Percentiles rank a stretch among this genome's conserved stretches.
Conservation (phyloP, 2,329 filamentous ascomycete species). For the Hymenoscyphus linearis region DNA sequence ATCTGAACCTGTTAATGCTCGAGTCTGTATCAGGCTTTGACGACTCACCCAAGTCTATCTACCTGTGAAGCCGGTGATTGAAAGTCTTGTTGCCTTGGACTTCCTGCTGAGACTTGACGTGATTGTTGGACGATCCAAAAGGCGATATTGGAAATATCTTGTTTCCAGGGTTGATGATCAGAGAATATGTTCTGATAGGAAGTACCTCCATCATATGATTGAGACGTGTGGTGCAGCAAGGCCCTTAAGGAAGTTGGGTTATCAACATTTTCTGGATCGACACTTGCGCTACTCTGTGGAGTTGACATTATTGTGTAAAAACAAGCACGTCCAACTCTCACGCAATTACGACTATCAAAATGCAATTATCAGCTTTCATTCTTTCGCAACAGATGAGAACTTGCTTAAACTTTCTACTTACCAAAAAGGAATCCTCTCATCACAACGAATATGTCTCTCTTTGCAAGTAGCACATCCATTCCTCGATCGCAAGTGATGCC, state of each 20-base stretch:
- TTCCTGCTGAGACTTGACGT: conserved; percentile 8
- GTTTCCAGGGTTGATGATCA: conserved; percentile 6
- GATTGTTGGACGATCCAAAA: conserved; percentile 16
- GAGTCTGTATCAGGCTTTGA: not conserved
- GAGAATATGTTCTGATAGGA: conserved; percentile 3
- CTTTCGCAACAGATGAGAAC: not conserved
- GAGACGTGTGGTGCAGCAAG: conserved; percentile 4
- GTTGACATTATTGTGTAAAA: conserved; percentile 9
- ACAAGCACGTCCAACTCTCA: conserved; percentile 17
- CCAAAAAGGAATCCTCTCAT: conserved; percentile 18
- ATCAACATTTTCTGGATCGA: not conserved
- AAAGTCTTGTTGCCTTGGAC: conserved; percentile 11
- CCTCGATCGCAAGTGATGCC: conserved; percentile 15
- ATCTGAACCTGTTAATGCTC: conserved; percentile 4
- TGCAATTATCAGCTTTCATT: not conserved
- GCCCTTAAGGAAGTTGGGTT: not conserved
- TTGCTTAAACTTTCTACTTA: not conserved
- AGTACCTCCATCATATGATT: conserved; percentile 6
- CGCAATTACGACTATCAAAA: conserved; percentile 15
- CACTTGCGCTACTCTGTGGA: not conserved
- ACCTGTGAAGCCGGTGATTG: conserved; percentile 6
- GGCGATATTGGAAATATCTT: conserved; percentile 4
- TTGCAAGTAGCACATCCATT: conserved; percentile 20
- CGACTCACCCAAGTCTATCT: conserved; percentile 7
- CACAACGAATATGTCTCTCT: conserved; percentile 19